Evolutionary conservation across 2,329 filamentous ascomycete species (phyloP), one percentile per base, ranked within the genome.

Genomic region (Talaromyces funiculosus): DNA sequence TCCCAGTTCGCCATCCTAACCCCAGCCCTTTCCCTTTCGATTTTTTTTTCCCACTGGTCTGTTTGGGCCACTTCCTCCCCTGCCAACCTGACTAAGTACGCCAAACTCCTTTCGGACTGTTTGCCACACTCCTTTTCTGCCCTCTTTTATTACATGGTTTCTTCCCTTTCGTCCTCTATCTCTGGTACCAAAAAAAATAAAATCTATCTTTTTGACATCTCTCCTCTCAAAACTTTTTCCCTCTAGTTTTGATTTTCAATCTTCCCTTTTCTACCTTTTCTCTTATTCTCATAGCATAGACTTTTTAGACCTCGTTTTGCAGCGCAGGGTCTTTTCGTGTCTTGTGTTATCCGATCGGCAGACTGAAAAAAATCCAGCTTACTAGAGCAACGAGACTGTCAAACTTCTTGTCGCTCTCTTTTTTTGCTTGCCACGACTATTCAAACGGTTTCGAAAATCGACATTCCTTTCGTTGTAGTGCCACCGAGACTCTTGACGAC

Each of bases 281-380:
- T 63, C 64, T 63, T 59, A 57, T 65, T 63, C 59, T 49, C 62
- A 57, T 62, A 62, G 64, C 66, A 68, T 70, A 69, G 69, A 71
- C 67, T 67, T 69, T 71, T 69, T 71, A 71, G 68, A 69, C 65
- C 63, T 65, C 62, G 67, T 31, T 54, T 53, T 54, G 26, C 45
- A 64, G 63, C 67, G 60, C 60, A 57, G 55, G 54, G 60, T 69
- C 71, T 65, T 67, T 69, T 68, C 68, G 60, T 55, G 63, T 61
- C 57, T 47, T 59, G 35, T 62, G 33, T 59, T 51, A 57, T 56
- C 62, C 61, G 57, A 59, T 67, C 64, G 66, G 62, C 65, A 64
- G 65, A 63, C 47, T 37, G 53, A 35, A 57, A 64, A 43, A 62
- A n/a, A n/a, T n/a, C 18, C 53, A 55, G 55, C 60, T 38, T 40